Percentiles rank a stretch among this genome's conserved stretches.
These are phyloP conservation scores for Colletotrichum salicis DNA, from an alignment of 2,329 filamentous ascomycete species.

Conservation along the genomic window DNA sequence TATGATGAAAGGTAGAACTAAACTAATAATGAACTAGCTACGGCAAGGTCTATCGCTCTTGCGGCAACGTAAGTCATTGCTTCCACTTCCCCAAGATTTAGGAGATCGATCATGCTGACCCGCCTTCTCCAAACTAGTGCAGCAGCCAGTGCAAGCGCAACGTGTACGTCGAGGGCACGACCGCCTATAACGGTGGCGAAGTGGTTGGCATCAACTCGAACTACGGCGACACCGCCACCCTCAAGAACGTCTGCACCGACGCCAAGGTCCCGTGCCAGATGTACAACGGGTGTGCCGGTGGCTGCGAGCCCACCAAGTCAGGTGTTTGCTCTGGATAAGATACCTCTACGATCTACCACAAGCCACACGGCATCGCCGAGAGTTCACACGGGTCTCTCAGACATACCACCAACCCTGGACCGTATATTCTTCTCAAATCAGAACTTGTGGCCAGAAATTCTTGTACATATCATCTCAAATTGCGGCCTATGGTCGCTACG, in stretches of 20 bases:
- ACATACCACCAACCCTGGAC: background rate
- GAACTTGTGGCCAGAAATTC: background rate
- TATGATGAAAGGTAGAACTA: no score
- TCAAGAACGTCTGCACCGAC: constrained; percentile 41
- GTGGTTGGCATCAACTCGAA: constrained; percentile 56
- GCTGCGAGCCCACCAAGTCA: constrained; percentile 42
- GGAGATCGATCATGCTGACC: constrained; percentile 10
- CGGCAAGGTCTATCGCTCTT: constrained; percentile 61
- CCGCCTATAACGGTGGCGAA: constrained; percentile 50
- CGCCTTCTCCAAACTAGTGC: background rate
- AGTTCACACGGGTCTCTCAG: background rate
- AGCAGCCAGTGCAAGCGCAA: constrained; percentile 50
- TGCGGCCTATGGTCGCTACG: background rate
- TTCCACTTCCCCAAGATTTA: background rate
- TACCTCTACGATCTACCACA: background rate
- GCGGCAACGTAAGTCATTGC: constrained; percentile 53
- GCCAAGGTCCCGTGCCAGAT: constrained; percentile 39
- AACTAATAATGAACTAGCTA: constrained; percentile 42
- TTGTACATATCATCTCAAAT: background rate
- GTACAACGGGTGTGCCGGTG: constrained; percentile 42
- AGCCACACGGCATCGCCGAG: background rate
- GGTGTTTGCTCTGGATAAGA: constrained; percentile 41
- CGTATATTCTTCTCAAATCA: background rate
- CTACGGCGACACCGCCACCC: constrained; percentile 48
- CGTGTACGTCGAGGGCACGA: constrained; percentile 53